Evolutionary conservation across 1,284 basidiomycete species (phyloP).

Genomic region (Albatrellus sp.): DNA sequence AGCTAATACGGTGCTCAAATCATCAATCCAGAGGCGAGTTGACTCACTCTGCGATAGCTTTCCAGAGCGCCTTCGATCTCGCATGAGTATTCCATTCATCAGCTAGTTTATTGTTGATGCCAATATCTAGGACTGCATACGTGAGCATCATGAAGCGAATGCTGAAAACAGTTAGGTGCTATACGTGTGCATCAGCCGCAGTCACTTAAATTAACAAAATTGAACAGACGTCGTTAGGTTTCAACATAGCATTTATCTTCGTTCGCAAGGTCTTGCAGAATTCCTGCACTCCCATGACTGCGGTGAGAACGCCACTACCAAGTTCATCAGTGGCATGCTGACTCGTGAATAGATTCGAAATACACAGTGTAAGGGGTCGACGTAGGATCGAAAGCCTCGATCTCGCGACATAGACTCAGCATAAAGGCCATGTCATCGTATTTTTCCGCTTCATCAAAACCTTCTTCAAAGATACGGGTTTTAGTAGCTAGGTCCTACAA

Average conservation of each 20-base stretch:
- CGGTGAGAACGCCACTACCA: neutral
- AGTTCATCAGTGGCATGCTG: neutral
- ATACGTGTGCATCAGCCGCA: neutral
- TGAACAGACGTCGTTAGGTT: neutral
- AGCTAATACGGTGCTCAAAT: too few relatives aligned
- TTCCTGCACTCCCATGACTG: too few relatives aligned
- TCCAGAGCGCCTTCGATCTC: constrained; percentile 7
- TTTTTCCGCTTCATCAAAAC: neutral
- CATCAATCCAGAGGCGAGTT: neutral
- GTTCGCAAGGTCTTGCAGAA: too few relatives aligned
- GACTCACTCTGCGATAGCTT: constrained; percentile 2
- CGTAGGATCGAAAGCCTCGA: neutral
- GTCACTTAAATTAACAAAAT: constrained; percentile 1
- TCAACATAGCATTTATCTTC: too few relatives aligned
- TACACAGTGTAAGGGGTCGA: neutral
- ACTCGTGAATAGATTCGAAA: neutral
- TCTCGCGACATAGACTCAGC: neutral
- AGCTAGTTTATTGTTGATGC: constrained; percentile 2
- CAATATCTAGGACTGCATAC: too few relatives aligned
- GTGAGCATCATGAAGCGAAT: constrained; percentile 9
- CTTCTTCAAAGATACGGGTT: neutral
- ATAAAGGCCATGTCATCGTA: neutral
- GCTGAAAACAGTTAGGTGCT: constrained; percentile 5
- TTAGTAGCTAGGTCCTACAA: neutral
- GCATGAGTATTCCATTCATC: constrained; percentile 8